These are phyloP conservation scores for Hortiboletus flavorubellus DNA, from an alignment of 768 basidiomycete species.

Conservation along the genomic window DNA sequence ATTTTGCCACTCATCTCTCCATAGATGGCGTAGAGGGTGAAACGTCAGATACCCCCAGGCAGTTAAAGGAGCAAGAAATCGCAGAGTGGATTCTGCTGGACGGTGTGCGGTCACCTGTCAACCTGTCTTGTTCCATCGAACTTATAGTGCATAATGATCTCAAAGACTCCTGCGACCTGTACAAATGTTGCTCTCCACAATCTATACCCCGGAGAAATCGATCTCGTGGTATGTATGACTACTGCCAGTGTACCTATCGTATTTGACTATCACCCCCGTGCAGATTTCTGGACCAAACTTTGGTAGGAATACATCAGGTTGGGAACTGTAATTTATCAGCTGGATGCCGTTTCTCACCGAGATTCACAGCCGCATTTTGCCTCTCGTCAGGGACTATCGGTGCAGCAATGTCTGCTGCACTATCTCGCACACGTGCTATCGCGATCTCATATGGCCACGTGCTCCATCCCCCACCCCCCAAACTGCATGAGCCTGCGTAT, in stretches of 20 bases:
- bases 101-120: slow-evolving; percentile 48
- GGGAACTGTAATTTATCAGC: slow-evolving; percentile 18
- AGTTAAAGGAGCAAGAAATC: slow-evolving; percentile 70
- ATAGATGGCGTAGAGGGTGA: slow-evolving; percentile 65
- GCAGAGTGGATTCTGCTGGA: slow-evolving; percentile 91
- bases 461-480: slow-evolving; percentile 58
- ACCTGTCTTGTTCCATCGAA: slow-evolving; percentile 1
- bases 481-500: slow-evolving; percentile 70
- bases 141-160: slow-evolving; percentile 6
- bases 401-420: slow-evolving; percentile 77
- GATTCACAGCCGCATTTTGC: slow-evolving; percentile 67
- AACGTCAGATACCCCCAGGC: slow-evolving; percentile 54
- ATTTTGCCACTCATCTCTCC: neutral
- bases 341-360: slow-evolving; percentile 4
- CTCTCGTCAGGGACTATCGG: slow-evolving; percentile 93
- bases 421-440: slow-evolving; percentile 71
- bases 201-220: slow-evolving; percentile 77
- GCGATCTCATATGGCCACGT: slow-evolving; percentile 89
- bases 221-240: slow-evolving; percentile 68
- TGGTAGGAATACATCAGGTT: slow-evolving; percentile 81
- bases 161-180: slow-evolving; percentile 87
- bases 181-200: slow-evolving; percentile 90
- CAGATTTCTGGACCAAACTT: slow-evolving; percentile 86
- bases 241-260: neutral
- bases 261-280: neutral